Conservation (phyloP, 345 rosid species). For the Durio zibethinus region DNA sequence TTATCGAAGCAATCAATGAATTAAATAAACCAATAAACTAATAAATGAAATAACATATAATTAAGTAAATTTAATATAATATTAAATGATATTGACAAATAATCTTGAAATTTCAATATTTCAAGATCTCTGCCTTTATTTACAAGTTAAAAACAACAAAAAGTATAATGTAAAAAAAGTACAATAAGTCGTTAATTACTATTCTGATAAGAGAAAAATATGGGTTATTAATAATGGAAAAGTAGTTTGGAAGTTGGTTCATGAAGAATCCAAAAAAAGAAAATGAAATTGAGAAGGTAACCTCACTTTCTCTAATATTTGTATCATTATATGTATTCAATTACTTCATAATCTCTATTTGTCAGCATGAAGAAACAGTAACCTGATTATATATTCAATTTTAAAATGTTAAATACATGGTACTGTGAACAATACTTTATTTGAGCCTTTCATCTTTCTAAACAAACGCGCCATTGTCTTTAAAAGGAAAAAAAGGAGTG, state of each 20-base stretch:
- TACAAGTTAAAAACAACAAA: background rate
- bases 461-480: background rate
- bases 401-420: background rate
- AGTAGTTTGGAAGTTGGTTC: background rate
- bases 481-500: background rate
- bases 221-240: background rate
- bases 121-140: background rate
- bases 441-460: background rate
- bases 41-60: background rate
- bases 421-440: background rate
- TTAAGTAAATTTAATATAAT: too few species aligned
- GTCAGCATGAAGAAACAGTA: background rate
- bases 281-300: background rate
- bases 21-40: too few species aligned
- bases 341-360: background rate
- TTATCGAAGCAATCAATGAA: too few species aligned
- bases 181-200: background rate
- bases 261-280: background rate
- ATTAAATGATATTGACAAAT: background rate
- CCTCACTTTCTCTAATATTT: background rate
- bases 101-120: background rate
- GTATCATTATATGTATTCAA: background rate
- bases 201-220: background rate
- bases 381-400: background rate
- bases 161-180: background rate